Evolutionary conservation across 805 yeast species (phyloP).

Genomic region (Nakazawaea populi): DNA sequence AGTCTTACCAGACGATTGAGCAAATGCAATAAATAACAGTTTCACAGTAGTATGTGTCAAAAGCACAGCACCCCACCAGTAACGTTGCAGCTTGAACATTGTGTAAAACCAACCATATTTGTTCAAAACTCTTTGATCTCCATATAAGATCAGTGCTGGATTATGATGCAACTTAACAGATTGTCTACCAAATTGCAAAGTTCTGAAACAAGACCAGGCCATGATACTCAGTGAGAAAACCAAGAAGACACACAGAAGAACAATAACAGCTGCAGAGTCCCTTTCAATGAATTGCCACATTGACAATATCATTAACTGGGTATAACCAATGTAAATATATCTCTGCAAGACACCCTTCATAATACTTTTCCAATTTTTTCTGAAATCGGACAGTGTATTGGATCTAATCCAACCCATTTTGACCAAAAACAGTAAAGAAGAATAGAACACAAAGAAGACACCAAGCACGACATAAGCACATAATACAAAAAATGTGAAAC

Average conservation of each 20-base stretch:
- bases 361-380: conserved; percentile 50
- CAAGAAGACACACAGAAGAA: conserved; percentile 69
- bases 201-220: conserved; percentile 61
- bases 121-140: conserved; percentile 64
- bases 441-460: conserved; percentile 49
- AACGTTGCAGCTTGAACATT: conserved; percentile 74
- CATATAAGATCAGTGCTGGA: conserved; percentile 84
- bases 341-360: conserved; percentile 77
- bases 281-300: conserved; percentile 80
- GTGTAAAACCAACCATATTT: conserved; percentile 87
- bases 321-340: conserved; percentile 78
- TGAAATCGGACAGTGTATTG: conserved; percentile 40
- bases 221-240: conserved; percentile 54
- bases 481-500: conserved; percentile 78
- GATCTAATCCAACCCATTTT: conserved; percentile 46
- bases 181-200: conserved; percentile 51
- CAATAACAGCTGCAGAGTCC: conserved; percentile 87
- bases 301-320: conserved; percentile 72
- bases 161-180: conserved; percentile 62
- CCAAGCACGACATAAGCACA: conserved; percentile 70
- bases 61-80: conserved; percentile 76
- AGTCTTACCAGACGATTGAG: conserved; percentile 76
- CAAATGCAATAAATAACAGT: conserved; percentile 67
- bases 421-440: conserved; percentile 39
- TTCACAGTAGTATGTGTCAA: conserved; percentile 58